These are phyloP conservation scores for Colletotrichum cordylinicola DNA, from an alignment of 2,329 filamentous ascomycete genomes.

Conservation along the genomic window DNA sequence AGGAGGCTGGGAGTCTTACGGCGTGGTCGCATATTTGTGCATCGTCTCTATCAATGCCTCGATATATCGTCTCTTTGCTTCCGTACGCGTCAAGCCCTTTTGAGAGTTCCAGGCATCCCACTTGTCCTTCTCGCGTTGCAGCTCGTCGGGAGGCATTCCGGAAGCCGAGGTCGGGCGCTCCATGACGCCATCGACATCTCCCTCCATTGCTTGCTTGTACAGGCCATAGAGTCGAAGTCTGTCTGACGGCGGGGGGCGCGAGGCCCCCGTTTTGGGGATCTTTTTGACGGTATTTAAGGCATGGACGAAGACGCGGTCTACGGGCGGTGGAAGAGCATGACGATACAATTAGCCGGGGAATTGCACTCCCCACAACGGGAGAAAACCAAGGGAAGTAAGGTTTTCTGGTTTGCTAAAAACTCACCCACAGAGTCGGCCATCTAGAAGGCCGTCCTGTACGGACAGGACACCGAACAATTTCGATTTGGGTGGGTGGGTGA, in stretches of 20 bases:
- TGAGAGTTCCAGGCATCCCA: constrained; percentile 97
- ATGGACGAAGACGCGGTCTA: constrained; percentile 98
- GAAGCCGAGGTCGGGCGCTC: constrained; percentile 70
- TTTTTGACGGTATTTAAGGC: constrained; percentile 98
- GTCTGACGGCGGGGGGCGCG: constrained; percentile 84
- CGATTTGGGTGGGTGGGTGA: background rate
- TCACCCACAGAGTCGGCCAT: constrained; percentile 46
- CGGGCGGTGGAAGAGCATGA: constrained; percentile 15
- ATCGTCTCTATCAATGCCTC: constrained; percentile 94
- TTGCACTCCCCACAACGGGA: constrained; percentile 26
- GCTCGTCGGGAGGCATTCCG: constrained; percentile 55
- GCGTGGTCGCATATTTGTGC: constrained; percentile 92
- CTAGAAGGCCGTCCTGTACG: constrained; percentile 11
- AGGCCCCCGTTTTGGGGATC: constrained; percentile 90
- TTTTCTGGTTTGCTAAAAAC: constrained; percentile 25
- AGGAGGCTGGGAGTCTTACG: constrained; percentile 51
- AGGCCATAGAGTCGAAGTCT: constrained; percentile 94
- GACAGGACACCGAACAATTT: background rate
- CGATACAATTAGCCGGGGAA: constrained; percentile 20
- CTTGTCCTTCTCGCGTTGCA: constrained; percentile 68
- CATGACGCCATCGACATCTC: constrained; percentile 94
- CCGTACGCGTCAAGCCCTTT: constrained; percentile 81
- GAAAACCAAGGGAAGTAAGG: constrained; percentile 1
- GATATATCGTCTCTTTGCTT: constrained; percentile 94
- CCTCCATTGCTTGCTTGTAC: constrained; percentile 99